Evolutionary conservation across 495 filamentous ascomycete genomes (phyloP).

Genomic region (Daldinia decipiens): DNA sequence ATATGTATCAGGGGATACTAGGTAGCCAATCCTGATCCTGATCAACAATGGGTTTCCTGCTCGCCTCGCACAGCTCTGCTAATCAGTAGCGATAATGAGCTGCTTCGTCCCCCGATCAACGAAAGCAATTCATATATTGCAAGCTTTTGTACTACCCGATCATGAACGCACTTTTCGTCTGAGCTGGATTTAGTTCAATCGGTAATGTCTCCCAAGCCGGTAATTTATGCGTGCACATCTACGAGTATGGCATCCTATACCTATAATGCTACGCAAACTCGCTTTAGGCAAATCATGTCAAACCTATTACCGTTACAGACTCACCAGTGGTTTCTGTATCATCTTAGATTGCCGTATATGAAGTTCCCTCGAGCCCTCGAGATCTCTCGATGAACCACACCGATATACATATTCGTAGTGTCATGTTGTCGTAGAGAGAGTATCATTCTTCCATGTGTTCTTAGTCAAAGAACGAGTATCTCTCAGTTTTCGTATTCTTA

Average conservation of each 20-base stretch:
- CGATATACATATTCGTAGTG: conserved; percentile 9
- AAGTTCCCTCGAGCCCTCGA: not conserved
- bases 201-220: conserved; percentile 20
- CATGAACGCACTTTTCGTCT: conserved; percentile 22
- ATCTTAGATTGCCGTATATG: conserved; percentile 21
- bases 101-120: conserved; percentile 32
- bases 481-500: conserved; percentile 4
- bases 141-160: conserved; percentile 13
- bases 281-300: conserved; percentile 40
- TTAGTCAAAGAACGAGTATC: not conserved
- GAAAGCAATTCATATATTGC: conserved; percentile 35
- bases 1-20: conserved; percentile 17
- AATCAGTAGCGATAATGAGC: conserved; percentile 19
- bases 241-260: conserved; percentile 23
- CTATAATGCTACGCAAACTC: conserved; percentile 38
- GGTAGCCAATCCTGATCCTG: conserved; percentile 30
- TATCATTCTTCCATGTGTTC: conserved; percentile 1
- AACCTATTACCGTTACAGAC: conserved; percentile 35
- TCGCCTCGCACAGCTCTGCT: conserved; percentile 27
- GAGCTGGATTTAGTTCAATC: conserved; percentile 13
- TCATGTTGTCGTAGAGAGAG: conserved; percentile 14
- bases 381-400: not conserved
- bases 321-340: conserved; percentile 20
- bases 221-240: conserved; percentile 17
- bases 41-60: conserved; percentile 19